These are phyloP conservation scores for Psilocybe sp. DNA, from an alignment of 768 basidiomycete genomes.

Conservation along the genomic window DNA sequence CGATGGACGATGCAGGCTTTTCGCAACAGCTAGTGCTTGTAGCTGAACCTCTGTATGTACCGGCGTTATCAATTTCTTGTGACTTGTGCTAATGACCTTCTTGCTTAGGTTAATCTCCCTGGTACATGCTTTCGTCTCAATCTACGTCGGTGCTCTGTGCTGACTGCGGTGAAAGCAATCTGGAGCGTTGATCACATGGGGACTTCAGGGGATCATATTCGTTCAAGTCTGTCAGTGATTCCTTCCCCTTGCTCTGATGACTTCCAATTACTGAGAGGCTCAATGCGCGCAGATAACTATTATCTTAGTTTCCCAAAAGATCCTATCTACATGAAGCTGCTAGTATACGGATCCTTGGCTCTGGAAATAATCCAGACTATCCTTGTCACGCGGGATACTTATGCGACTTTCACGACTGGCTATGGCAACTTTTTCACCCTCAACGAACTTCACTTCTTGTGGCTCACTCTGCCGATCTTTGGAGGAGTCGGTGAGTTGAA, in stretches of 20 bases:
- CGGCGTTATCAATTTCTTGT: too few relatives aligned
- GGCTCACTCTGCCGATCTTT: slow-evolving; percentile 27
- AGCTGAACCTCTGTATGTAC: too few relatives aligned
- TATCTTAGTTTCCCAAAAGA: slow-evolving; percentile 29
- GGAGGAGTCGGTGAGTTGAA: slow-evolving; percentile 20
- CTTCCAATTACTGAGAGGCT: not conserved
- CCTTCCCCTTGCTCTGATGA: too few relatives aligned
- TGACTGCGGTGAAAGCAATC: slow-evolving; percentile 14
- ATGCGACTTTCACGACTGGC: slow-evolving; percentile 21
- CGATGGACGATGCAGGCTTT: too few relatives aligned
- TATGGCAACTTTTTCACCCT: slow-evolving; percentile 22
- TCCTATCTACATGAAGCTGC: slow-evolving; percentile 18
- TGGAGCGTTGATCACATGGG: slow-evolving; percentile 25
- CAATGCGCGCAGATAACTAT: slow-evolving; percentile 23
- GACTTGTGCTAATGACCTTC: too few relatives aligned
- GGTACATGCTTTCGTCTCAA: too few relatives aligned
- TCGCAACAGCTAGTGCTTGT: too few relatives aligned
- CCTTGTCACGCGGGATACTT: slow-evolving; percentile 24
- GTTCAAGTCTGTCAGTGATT: slow-evolving; percentile 31
- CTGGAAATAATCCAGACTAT: slow-evolving; percentile 28
- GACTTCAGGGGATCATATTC: slow-evolving; percentile 25
- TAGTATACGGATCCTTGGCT: slow-evolving; percentile 22
- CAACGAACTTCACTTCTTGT: slow-evolving; percentile 21
- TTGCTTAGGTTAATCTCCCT: too few relatives aligned
- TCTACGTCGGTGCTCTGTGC: not conserved